Base-by-base conservation (phyloP, 345 rosid species). In the Rhodomyrtus tomentosa region DNA sequence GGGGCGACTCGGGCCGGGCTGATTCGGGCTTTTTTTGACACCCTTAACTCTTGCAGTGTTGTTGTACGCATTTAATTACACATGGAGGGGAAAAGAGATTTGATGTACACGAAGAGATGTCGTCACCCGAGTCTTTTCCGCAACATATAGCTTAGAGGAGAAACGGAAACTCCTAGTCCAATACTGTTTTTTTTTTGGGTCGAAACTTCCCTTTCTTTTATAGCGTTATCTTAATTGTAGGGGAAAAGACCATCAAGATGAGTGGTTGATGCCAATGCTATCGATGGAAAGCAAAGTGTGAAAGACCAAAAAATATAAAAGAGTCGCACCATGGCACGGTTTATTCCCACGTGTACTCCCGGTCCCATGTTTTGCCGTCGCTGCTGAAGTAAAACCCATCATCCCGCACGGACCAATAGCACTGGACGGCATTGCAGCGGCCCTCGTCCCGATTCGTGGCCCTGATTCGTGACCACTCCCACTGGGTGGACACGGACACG, bases 351-450 rank as follows among this genome's bases (percentile, higher is more conserved):
- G 15, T 16, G 74, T 84, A 73, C 50, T 73, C 81, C n/a, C 14
- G 29, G 36, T 50, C n/a, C 72, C 72, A 72, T 14, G n/a, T 52
- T 13, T 9, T 14, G 24, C 21, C n/a, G 12, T 84, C 24, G 2
- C 53, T 84, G 82, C 82, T 84, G 27, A 84, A 84, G 82, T 50
- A 73, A 49, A 84, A 72, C 48, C 85, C 85, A 11, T 74, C 82
- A 14, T 22, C 68, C 13, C 50, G 40, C 6, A 72, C 50, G 11
- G 85, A 84, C 82, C 85, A 84, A 18, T 18, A 24, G 85, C 85
- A 84, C 36, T 73, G 38, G 36, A 48, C 25, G 24, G 45, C 20
- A 2, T 11, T 15, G 32, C 85, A 84, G 21, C 85, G 48, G 50
- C 22, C 22, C 51, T 72, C 82, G 51, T 84, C 82, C 32, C 82